phyloP scores from a whole-genome alignment of 805 yeast genomes.

The Cephaloascus fragrans region DNA sequence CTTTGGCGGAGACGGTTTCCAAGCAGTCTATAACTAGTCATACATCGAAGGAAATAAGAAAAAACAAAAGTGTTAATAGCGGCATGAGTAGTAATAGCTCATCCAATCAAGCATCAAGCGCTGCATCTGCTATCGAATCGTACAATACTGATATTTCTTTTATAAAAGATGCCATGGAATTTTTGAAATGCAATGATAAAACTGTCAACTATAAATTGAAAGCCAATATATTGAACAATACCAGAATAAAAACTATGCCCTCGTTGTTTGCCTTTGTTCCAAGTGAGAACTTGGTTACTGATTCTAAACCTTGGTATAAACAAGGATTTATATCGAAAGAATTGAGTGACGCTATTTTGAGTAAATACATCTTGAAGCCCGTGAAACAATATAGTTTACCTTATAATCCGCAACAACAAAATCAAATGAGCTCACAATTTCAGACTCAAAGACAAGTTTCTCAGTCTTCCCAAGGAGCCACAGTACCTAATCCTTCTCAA shows the following conservation, averaged over 20 bases:
- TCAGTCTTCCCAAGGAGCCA: neutral
- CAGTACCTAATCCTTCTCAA: slow-evolving; percentile 5
- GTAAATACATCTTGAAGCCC: slow-evolving; percentile 15
- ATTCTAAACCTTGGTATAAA: slow-evolving; percentile 18
- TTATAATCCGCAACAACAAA: slow-evolving; percentile 18
- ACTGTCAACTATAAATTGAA: neutral
- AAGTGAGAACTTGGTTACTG: slow-evolving; percentile 12
- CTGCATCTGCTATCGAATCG: slow-evolving; percentile 3
- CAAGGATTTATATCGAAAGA: slow-evolving; percentile 5
- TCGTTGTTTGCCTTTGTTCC: slow-evolving; percentile 16
- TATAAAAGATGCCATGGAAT: neutral
- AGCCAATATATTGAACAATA: slow-evolving; percentile 13
- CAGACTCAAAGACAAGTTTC: neutral
- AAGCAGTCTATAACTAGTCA: slow-evolving; percentile 22
- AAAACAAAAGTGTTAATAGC: neutral
- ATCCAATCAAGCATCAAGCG: slow-evolving; percentile 4
- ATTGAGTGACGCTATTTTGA: slow-evolving; percentile 16
- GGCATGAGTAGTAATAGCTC: slow-evolving; percentile 2
- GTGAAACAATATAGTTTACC: slow-evolving; percentile 21
- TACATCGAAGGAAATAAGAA: slow-evolving; percentile 14
- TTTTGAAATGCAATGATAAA: too few relatives aligned
- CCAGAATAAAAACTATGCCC: slow-evolving; percentile 5
- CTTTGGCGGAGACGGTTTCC: slow-evolving; percentile 38
- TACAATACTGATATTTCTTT: neutral
- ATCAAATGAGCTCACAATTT: slow-evolving; percentile 9